phyloP scores from a whole-genome alignment of 2,329 filamentous ascomycete genomes.

The Xylaria sp. region DNA sequence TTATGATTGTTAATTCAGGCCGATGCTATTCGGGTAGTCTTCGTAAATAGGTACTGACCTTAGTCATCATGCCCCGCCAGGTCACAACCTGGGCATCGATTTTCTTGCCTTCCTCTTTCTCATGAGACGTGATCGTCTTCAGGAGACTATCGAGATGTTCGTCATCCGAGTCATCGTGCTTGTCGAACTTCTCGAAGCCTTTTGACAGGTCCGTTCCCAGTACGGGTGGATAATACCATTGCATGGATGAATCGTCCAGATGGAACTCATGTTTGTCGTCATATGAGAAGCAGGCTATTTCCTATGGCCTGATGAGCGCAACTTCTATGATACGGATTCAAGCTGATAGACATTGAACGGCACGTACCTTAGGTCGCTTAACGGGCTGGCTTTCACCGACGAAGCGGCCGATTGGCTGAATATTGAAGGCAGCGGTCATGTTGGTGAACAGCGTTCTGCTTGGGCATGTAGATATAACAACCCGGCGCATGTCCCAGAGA shows the following conservation, averaged over 20 bases:
- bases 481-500: neutral
- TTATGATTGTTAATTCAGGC: conserved; percentile 46
- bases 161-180: conserved; percentile 80
- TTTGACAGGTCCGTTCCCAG: conserved; percentile 74
- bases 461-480: neutral
- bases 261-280: conserved; percentile 79
- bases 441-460: neutral
- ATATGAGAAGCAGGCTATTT: conserved; percentile 93
- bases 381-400: conserved; percentile 69
- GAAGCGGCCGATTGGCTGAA: conserved; percentile 73
- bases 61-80: conserved; percentile 99
- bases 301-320: conserved; percentile 50
- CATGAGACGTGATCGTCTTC: conserved; percentile 72
- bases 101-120: conserved; percentile 67
- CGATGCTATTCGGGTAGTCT: neutral
- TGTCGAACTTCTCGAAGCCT: conserved; percentile 81
- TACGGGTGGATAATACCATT: conserved; percentile 82
- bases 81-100: conserved; percentile 82
- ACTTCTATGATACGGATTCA: neutral
- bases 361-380: conserved; percentile 68
- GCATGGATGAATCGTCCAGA: conserved; percentile 76
- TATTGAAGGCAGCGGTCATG: conserved; percentile 52
- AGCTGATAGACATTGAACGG: neutral
- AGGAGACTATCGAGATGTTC: conserved; percentile 87
- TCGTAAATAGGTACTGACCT: conserved; percentile 56